These are phyloP conservation scores for Corymbia calophylla DNA, from an alignment of 441 rosid genomes.

Conservation along the genomic window DNA sequence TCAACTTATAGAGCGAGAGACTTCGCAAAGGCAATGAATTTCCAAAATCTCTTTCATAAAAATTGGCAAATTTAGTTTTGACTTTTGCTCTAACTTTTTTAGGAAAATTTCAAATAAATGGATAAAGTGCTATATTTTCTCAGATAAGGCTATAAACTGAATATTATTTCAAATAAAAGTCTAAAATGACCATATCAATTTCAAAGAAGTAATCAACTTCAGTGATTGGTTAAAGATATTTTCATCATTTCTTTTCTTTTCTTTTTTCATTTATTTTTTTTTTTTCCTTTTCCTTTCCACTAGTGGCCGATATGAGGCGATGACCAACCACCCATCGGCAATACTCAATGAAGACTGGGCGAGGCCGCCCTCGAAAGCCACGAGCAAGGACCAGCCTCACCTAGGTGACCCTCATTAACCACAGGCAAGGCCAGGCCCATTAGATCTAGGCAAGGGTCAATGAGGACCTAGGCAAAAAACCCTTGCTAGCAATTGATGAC, in stretches of 20 bases:
- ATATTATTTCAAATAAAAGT: too few relatives aligned
- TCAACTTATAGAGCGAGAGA: background rate
- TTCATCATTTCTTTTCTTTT: too few relatives aligned
- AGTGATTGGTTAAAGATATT: accelerated
- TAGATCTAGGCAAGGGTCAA: background rate
- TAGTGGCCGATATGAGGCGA: background rate
- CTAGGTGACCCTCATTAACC: too few relatives aligned
- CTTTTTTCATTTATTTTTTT: accelerated
- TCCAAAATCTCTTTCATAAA: accelerated
- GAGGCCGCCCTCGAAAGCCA: too few relatives aligned
- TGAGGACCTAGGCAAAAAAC: background rate
- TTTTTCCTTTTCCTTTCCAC: accelerated
- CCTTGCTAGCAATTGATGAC: accelerated
- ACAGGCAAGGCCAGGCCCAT: background rate
- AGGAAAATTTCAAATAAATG: too few relatives aligned
- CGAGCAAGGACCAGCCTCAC: too few relatives aligned
- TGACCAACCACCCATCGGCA: accelerated
- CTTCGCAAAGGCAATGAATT: background rate
- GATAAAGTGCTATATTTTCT: accelerated
- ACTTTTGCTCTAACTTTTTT: background rate
- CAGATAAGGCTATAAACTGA: accelerated
- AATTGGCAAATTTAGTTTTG: background rate
- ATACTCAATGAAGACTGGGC: accelerated
- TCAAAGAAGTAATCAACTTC: accelerated
- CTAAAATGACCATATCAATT: accelerated